These are phyloP conservation scores for Clavariopsis aquatica DNA, from an alignment of 495 filamentous ascomycete genomes.

Conservation along the genomic window DNA sequence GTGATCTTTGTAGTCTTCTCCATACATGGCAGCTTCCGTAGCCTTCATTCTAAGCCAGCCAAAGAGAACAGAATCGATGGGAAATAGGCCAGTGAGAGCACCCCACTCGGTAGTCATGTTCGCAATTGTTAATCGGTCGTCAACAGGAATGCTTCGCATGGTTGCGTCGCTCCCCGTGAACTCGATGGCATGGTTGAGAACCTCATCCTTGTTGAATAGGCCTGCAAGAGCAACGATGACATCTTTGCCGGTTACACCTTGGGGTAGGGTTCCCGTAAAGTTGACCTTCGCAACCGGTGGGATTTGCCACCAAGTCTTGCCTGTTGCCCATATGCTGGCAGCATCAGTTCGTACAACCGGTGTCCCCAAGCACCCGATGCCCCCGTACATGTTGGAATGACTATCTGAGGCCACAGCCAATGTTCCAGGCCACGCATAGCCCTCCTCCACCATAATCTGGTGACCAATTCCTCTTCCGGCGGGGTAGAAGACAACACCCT, in stretches of 20 bases:
- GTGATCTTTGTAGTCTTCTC: conserved; percentile 37
- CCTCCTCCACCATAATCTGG: conserved; percentile 88
- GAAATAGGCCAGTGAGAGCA: conserved; percentile 78
- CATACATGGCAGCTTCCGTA: conserved; percentile 63
- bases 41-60: conserved; percentile 80
- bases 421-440: conserved; percentile 79
- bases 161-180: conserved; percentile 81
- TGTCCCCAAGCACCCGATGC: conserved; percentile 73
- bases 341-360: conserved; percentile 87
- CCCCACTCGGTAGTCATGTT: conserved; percentile 99
- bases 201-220: conserved; percentile 84
- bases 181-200: conserved; percentile 90
- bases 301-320: conserved; percentile 84
- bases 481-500: conserved; percentile 82
- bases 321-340: conserved; percentile 83
- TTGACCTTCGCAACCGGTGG: conserved; percentile 82
- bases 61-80: conserved; percentile 72
- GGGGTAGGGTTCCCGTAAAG: conserved; percentile 71
- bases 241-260: conserved; percentile 91
- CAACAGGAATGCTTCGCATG: conserved; percentile 70
- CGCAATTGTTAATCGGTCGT: conserved; percentile 78
- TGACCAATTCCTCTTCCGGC: conserved; percentile 84
- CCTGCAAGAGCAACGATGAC: conserved; percentile 89
- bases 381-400: conserved; percentile 92
- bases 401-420: conserved; percentile 79